These are phyloP conservation scores for Parastagonospora nodorum DNA, from an alignment of 2,329 filamentous ascomycete species.

Conservation along the genomic window DNA sequence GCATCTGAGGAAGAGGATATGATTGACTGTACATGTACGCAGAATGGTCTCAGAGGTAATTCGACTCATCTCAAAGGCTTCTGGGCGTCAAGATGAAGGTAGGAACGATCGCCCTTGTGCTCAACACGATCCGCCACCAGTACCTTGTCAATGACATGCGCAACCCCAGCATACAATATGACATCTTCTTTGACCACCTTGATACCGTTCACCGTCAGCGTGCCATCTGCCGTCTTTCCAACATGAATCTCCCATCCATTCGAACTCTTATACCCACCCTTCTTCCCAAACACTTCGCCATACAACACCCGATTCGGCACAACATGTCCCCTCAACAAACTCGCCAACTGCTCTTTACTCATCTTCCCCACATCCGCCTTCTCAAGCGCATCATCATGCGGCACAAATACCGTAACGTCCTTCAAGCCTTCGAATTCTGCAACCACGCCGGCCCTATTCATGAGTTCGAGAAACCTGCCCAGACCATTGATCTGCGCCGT, in stretches of 20 bases:
- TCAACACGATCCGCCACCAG: background rate
- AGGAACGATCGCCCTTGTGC: background rate
- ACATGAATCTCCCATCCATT: background rate
- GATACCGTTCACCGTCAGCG: background rate
- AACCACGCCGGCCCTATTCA: background rate
- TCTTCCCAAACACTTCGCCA: background rate
- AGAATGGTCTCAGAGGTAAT: too few species aligned
- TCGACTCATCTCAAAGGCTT: too few species aligned
- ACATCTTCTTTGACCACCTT: background rate
- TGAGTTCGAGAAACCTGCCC: background rate
- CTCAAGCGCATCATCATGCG: background rate
- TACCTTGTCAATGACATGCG: background rate
- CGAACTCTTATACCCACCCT: background rate
- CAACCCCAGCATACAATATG: background rate
- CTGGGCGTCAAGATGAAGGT: background rate
- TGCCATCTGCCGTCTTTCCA: background rate
- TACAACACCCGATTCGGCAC: conserved; percentile 2
- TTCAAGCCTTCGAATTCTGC: background rate
- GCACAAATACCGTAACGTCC: conserved; percentile 1
- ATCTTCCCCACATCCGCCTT: background rate
- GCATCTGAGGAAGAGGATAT: too few species aligned
- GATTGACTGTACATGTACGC: too few species aligned
- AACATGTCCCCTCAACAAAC: background rate
- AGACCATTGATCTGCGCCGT: background rate
- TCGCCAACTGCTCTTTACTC: background rate